phyloP scores from a whole-genome alignment of 306 rosid species.

The Cucumis hystrix region DNA sequence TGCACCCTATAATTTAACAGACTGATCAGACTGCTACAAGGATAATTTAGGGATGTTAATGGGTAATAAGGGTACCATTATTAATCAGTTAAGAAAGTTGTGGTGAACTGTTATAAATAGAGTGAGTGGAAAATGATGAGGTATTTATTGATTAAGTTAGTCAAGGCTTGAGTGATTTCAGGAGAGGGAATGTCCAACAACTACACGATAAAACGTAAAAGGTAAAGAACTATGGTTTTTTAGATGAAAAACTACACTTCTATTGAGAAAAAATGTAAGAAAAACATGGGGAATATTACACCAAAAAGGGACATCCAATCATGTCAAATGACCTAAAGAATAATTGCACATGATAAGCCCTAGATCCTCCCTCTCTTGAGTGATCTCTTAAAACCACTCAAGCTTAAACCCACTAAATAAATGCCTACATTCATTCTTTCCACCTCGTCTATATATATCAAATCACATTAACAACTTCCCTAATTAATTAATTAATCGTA shows the following conservation, averaged over 20 bases:
- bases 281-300: neutral
- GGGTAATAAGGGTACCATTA: neutral
- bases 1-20: neutral
- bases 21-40: neutral
- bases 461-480: neutral
- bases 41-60: neutral
- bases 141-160: neutral
- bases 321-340: neutral
- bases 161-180: neutral
- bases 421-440: neutral
- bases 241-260: neutral
- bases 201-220: neutral
- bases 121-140: neutral
- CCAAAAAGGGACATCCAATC: neutral
- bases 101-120: neutral
- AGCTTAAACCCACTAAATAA: neutral
- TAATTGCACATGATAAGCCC: neutral
- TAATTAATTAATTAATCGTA: too few relatives aligned
- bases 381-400: neutral
- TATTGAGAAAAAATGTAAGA: neutral
- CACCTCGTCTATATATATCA: neutral
- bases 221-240: neutral
- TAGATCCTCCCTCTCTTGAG: neutral
- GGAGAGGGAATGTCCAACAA: neutral
- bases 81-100: neutral